Evolutionary conservation across 2,329 filamentous ascomycete genomes (phyloP).

Genomic region (Alternaria arbusti): DNA sequence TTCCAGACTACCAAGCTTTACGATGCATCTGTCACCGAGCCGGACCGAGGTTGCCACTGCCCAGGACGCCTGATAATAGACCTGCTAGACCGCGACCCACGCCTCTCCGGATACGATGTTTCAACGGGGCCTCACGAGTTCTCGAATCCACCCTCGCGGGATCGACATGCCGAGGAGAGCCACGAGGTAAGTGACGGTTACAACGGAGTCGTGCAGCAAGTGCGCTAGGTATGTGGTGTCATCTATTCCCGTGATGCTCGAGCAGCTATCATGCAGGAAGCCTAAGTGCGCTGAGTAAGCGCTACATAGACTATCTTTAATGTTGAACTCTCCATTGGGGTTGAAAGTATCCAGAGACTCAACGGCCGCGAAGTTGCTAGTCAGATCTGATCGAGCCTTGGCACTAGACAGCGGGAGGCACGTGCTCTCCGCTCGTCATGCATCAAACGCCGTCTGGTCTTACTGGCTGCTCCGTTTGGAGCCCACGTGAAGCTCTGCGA

Average conservation of each 20-base stretch:
- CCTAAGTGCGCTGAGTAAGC: background rate
- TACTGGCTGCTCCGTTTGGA: conserved; percentile 14
- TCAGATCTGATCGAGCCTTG: conserved; percentile 1
- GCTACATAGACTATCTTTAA: background rate
- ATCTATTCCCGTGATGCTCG: conserved; percentile 7
- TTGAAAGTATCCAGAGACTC: background rate
- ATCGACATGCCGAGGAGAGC: conserved; percentile 16
- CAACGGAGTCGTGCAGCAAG: conserved; percentile 25
- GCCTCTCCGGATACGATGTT: conserved; percentile 16
- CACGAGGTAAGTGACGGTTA: conserved; percentile 27
- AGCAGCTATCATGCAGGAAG: conserved; percentile 2
- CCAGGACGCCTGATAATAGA: background rate
- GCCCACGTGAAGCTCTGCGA: conserved; percentile 1
- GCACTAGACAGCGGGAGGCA: conserved; percentile 9
- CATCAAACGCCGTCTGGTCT: conserved; percentile 5
- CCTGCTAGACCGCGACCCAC: conserved; percentile 15
- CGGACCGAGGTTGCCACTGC: background rate
- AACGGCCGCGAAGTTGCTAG: background rate
- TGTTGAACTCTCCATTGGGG: background rate
- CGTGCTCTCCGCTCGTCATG: conserved; percentile 14
- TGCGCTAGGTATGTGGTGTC: conserved; percentile 19
- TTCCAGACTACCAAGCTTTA: conserved; percentile 13
- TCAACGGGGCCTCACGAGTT: conserved; percentile 1
- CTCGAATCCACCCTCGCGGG: background rate
- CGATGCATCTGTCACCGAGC: background rate